Evolutionary conservation across 2,329 filamentous ascomycete genomes (phyloP), one percentile per base, ranked within the genome.

Genomic region (Neonectria ditissima): DNA sequence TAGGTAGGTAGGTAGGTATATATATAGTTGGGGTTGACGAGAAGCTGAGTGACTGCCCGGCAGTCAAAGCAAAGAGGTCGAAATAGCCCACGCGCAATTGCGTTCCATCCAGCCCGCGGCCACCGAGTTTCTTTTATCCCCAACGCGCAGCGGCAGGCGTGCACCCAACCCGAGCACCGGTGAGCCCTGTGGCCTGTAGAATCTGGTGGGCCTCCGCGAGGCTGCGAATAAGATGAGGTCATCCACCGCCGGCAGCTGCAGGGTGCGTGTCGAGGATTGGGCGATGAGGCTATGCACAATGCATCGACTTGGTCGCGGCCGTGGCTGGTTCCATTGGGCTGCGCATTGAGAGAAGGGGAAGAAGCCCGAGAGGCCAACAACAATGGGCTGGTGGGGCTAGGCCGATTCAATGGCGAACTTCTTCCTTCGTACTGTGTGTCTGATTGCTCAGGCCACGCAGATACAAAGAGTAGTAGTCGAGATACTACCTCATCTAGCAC

Each of bases 141-240:
- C 34, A 57, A 41, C 26, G 55, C 30, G 28, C 26, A 50, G 39
- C 14, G 39, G 37, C 37, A 26, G 55, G 45, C 55, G 26, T 24
- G 37, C 39, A 34, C n/a, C 34, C 14, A 14, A n/a, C 14, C 5
- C 16, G 14, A 37, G 34, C 14, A 37, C 34, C 34, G 34, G 34
- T 37, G 34, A 37, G 34, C 16, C 34, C 14, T 37, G 14, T 16
- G 16, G 34, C 14, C 16, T 44, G 18, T 20, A 18, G n/a, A n/a
- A 41, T n/a, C 10, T 41, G 41, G 57, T 48, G 50, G 57, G 57
- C 50, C 50, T 39, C 41, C 20, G n/a, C 50, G 16, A 37, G 45
- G 58, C 58, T 55, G 11, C 51, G 52, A 61, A 54, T 61, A 20
- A 26, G 34, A 50, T 2, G 58, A 37, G 26, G 34, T 50, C 37